phyloP scores from a whole-genome alignment of 768 basidiomycete genomes.

The Suillus occidentalis region DNA sequence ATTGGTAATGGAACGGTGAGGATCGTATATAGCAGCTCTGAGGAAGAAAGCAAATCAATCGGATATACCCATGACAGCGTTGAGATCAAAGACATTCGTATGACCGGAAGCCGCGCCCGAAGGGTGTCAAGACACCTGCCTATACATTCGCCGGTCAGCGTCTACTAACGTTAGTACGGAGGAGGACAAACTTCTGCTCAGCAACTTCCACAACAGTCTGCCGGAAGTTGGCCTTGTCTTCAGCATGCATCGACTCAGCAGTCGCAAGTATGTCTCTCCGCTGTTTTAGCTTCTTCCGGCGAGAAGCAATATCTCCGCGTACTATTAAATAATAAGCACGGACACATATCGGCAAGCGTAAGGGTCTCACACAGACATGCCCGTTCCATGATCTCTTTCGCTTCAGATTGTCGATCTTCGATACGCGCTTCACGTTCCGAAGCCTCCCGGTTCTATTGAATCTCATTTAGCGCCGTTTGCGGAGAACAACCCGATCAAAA shows the following conservation, averaged over 20 bases:
- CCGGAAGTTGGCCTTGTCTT: constrained; percentile 26
- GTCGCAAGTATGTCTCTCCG: constrained; percentile 47
- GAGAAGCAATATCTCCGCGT: constrained; percentile 41
- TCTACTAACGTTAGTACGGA: constrained; percentile 2
- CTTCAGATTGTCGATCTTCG: constrained; percentile 46
- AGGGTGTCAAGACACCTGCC: constrained; percentile 48
- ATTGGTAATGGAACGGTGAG: constrained; percentile 89
- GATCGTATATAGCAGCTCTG: constrained; percentile 89
- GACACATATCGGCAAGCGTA: constrained; percentile 19
- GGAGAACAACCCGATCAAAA: constrained; percentile 20
- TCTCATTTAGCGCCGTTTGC: constrained; percentile 24
- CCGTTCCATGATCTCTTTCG: constrained; percentile 40
- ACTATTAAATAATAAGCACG: constrained; percentile 33
- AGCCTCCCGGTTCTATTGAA: constrained; percentile 62
- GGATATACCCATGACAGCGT: constrained; percentile 80
- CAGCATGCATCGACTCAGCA: constrained; percentile 41
- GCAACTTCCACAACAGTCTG: constrained; percentile 34
- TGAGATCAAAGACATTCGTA: constrained; percentile 65
- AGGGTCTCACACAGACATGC: constrained; percentile 46
- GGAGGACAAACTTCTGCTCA: constrained; percentile 38
- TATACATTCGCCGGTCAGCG: constrained; percentile 26
- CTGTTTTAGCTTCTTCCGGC: constrained; percentile 43
- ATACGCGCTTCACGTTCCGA: constrained; percentile 63
- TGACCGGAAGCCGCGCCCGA: constrained; percentile 47
- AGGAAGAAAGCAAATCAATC: constrained; percentile 81